A percentile compares a stretch with the other conserved stretches of the same genome.
Conservation (phyloP, 176 grass and related monocot species). For the Poa pratensis region DNA sequence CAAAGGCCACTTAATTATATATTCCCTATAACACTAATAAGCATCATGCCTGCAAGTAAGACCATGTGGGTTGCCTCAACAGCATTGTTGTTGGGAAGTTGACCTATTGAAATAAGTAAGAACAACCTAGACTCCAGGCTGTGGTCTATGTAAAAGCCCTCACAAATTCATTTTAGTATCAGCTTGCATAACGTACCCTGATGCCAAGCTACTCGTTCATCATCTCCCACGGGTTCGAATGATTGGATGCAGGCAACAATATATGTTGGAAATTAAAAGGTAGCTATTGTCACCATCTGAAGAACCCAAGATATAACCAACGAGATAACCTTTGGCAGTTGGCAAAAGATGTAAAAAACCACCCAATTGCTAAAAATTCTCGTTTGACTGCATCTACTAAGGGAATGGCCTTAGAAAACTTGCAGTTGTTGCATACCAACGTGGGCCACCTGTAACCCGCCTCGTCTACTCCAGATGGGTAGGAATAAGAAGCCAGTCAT, state of each 20-base stretch:
- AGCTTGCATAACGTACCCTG: background rate
- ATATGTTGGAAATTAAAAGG: too few relatives aligned
- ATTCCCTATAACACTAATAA: background rate
- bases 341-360: background rate
- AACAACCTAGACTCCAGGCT: background rate
- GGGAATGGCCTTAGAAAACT: background rate
- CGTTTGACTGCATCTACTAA: background rate
- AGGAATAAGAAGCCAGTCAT: background rate
- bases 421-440: background rate
- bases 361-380: background rate
- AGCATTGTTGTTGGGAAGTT: too few relatives aligned
- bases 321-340: background rate
- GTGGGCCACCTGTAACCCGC: background rate
- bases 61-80: too few relatives aligned
- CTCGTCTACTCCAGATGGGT: background rate
- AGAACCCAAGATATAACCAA: background rate
- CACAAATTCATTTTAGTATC: background rate
- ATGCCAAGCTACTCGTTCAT: too few relatives aligned
- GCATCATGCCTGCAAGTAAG: too few relatives aligned
- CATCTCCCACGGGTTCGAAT: too few relatives aligned
- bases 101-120: too few relatives aligned
- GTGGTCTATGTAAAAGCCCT: background rate
- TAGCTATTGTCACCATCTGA: too few relatives aligned
- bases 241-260: too few relatives aligned
- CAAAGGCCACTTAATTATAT: too few relatives aligned